Percentiles rank a stretch among this genome's conserved stretches.
phyloP scores from a whole-genome alignment of 768 basidiomycete species.

The Podaxis mareebaensis region DNA sequence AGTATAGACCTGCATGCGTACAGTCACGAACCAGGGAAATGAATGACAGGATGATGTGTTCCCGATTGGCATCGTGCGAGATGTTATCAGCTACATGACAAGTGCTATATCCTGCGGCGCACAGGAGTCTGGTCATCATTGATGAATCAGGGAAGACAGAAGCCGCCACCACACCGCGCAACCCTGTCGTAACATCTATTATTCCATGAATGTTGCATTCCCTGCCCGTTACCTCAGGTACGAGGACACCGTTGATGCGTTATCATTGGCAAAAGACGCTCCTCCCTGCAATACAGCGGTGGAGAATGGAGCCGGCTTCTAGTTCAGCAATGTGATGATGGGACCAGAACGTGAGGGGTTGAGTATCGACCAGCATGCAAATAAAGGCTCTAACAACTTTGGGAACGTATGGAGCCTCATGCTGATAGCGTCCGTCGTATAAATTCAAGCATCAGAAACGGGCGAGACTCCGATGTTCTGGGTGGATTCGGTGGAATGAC shows the following conservation, averaged over 20 bases:
- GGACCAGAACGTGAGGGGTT: background rate
- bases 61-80: slow-evolving; percentile 4
- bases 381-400: background rate
- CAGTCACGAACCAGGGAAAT: background rate
- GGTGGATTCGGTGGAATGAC: slow-evolving; percentile 1
- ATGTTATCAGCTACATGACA: slow-evolving; percentile 8
- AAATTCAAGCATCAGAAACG: background rate
- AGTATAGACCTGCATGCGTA: background rate
- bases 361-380: background rate
- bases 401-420: background rate
- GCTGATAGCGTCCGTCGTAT: background rate
- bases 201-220: slow-evolving; percentile 7
- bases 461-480: background rate
- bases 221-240: slow-evolving; percentile 12
- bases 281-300: slow-evolving; percentile 7
- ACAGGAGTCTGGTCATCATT: slow-evolving; percentile 7
- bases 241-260: slow-evolving; percentile 5
- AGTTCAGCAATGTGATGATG: slow-evolving; percentile 3
- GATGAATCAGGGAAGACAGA: slow-evolving; percentile 11
- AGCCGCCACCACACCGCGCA: background rate
- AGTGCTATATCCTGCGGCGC: slow-evolving; percentile 1
- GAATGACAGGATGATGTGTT: background rate
- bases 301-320: slow-evolving; percentile 13
- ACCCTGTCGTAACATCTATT: slow-evolving; percentile 2
- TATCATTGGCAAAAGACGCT: slow-evolving; percentile 1